Conservation (phyloP, 331 rosid species). For the Pyracantha coccinea region DNA sequence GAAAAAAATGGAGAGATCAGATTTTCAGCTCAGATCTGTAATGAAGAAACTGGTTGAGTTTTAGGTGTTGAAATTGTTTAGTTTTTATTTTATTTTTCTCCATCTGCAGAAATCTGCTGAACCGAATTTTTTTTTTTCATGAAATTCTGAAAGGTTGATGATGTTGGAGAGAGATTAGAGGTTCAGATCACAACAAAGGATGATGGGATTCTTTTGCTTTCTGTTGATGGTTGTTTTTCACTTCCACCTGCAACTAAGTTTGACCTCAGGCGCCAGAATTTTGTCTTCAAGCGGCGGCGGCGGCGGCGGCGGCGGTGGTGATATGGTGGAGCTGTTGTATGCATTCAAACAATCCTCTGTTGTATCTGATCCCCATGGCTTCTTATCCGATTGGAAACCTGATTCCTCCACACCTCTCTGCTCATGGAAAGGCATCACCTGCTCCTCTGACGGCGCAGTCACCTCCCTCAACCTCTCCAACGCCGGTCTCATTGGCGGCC, state of each 20-base stretch:
- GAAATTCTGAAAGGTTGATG: not conserved
- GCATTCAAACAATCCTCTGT: slow-evolving; percentile 38
- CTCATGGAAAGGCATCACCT: slow-evolving; percentile 42
- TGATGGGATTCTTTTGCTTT: slow-evolving; percentile 15
- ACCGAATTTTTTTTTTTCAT: no score
- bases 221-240: not conserved
- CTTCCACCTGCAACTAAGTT: not conserved
- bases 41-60: not conserved
- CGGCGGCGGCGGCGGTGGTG: not conserved
- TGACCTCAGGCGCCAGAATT: slow-evolving; percentile 2
- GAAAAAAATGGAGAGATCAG: not conserved
- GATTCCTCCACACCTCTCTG: slow-evolving; percentile 22
- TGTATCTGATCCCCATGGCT: slow-evolving; percentile 40
- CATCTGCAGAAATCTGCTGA: not conserved
- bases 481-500: slow-evolving; percentile 39
- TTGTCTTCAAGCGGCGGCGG: not conserved
- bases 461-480: slow-evolving; percentile 36
- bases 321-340: slow-evolving; percentile 16
- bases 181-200: not conserved
- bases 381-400: slow-evolving; percentile 38
- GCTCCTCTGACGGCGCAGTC: slow-evolving; percentile 33
- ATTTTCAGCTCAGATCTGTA: slow-evolving; percentile 10
- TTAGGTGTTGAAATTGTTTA: not conserved
- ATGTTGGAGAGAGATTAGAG: slow-evolving; percentile 9
- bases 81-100: not conserved